Evolutionary conservation across 139 green algal genomes (phyloP).

Genomic region (Trebouxia sp.): DNA sequence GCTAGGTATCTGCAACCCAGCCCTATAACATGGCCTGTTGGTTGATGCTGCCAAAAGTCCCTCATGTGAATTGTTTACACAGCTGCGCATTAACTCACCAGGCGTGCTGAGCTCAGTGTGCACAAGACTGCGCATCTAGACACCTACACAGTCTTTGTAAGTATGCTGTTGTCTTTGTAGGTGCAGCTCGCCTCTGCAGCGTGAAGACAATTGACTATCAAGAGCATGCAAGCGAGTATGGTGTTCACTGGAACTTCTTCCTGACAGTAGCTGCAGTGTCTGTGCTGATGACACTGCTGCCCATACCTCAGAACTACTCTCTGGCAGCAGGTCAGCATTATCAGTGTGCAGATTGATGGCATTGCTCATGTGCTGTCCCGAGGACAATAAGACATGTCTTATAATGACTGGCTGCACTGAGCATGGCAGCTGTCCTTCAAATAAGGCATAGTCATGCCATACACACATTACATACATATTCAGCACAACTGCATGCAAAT

Average conservation of each 20-base stretch:
- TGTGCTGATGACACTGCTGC: conserved; percentile 17
- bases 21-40: too few relatives aligned
- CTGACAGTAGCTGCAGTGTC: conserved; percentile 78
- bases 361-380: too few relatives aligned
- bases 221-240: conserved; percentile 86
- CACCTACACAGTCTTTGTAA: neutral
- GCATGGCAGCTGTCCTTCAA: too few relatives aligned
- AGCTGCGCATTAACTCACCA: neutral
- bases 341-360: too few relatives aligned
- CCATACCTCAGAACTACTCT: neutral
- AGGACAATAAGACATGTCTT: too few relatives aligned
- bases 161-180: conserved; percentile 10
- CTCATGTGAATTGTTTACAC: too few relatives aligned
- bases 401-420: too few relatives aligned
- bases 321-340: conserved; percentile 2
- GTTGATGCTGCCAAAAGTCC: too few relatives aligned
- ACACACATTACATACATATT: neutral
- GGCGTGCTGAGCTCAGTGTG: neutral
- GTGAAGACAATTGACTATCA: conserved; percentile 70
- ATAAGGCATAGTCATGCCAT: too few relatives aligned
- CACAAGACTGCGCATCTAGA: too few relatives aligned
- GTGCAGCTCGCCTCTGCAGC: conserved; percentile 45
- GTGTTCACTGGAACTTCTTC: conserved; percentile 98
- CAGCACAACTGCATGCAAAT: neutral
- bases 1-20: neutral